Conservation (phyloP, 805 yeast genomes). For the Candida odintsovae region DNA sequence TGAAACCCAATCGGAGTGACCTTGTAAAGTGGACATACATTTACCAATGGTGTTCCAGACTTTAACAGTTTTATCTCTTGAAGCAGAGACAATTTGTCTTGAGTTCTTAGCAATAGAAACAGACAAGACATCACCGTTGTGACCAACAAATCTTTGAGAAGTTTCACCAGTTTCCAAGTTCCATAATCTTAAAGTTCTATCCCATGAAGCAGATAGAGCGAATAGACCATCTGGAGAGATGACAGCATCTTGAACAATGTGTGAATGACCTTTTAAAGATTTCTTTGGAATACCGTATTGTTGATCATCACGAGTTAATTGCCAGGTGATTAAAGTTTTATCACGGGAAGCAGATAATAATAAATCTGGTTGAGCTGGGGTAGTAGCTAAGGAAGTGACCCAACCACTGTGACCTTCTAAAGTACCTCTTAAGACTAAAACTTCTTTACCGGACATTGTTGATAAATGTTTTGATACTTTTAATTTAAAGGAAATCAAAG, state of each 20-base stretch:
- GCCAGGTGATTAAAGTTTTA: constrained; percentile 97
- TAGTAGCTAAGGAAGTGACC: constrained; percentile 98
- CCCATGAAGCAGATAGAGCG: constrained; percentile 99
- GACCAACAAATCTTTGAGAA: constrained; percentile 95
- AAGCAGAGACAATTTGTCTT: constrained; percentile 97
- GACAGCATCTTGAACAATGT: constrained; percentile 97
- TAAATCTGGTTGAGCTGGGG: constrained; percentile 96
- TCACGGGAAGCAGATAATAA: constrained; percentile 98
- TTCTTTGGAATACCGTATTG: constrained; percentile 97
- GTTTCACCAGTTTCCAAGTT: constrained; percentile 91
- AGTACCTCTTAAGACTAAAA: constrained; percentile 99
- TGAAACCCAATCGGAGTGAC: constrained; percentile 99
- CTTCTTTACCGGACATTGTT: constrained; percentile 81
- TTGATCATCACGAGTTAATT: constrained; percentile 92
- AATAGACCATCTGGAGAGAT: constrained; percentile 96
- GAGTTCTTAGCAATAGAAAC: constrained; percentile 95
- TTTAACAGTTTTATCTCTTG: constrained; percentile 98
- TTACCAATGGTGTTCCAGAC: constrained; percentile 99
- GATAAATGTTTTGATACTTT: constrained; percentile 1
- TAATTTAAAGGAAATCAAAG: background rate
- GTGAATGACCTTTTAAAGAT: constrained; percentile 97
- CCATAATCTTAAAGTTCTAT: constrained; percentile 98
- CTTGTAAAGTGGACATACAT: constrained; percentile 88
- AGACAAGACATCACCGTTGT: constrained; percentile 94
- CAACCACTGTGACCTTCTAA: constrained; percentile 95